phyloP scores from a whole-genome alignment of 2,329 filamentous ascomycete genomes.

The Phaeosphaeriaceae sp. region DNA sequence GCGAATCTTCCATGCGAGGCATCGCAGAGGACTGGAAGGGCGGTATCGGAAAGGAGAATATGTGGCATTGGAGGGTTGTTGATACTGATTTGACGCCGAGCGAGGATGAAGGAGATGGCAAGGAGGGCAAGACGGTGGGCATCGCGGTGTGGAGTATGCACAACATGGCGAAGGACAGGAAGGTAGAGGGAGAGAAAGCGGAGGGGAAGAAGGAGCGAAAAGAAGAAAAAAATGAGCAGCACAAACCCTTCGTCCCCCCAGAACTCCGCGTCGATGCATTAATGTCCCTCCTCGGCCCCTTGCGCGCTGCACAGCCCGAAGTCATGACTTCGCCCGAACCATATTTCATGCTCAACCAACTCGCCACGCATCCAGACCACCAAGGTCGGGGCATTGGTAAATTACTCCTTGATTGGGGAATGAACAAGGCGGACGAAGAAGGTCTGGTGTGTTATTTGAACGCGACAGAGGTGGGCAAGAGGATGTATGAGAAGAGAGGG shows the following conservation, averaged over 20 bases:
- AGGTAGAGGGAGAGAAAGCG: too few species aligned
- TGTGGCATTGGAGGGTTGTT: conserved; percentile 42
- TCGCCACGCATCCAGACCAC: conserved; percentile 49
- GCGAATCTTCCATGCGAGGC: conserved; percentile 31
- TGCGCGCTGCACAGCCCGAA: conserved; percentile 28
- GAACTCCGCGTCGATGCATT: conserved; percentile 54
- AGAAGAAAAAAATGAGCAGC: neutral
- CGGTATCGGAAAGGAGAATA: conserved; percentile 29
- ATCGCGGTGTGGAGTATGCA: conserved; percentile 36
- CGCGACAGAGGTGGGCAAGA: conserved; percentile 44
- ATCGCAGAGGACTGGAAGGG: conserved; percentile 30
- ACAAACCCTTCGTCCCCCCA: conserved; percentile 70
- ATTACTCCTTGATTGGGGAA: conserved; percentile 49
- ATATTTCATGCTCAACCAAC: conserved; percentile 38
- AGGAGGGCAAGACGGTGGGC: conserved; percentile 33
- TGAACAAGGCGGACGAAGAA: conserved; percentile 49
- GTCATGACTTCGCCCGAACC: conserved; percentile 31
- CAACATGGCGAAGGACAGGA: conserved; percentile 12
- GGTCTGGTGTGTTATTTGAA: conserved; percentile 51
- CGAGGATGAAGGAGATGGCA: conserved; percentile 30
- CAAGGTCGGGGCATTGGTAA: conserved; percentile 50
- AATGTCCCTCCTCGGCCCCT: conserved; percentile 30
- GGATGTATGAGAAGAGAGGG: conserved; percentile 48
- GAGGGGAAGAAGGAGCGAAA: neutral
- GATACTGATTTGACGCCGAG: conserved; percentile 33